Base-by-base conservation (phyloP, 257 asterid species). In the Marsdenia floribunda region DNA sequence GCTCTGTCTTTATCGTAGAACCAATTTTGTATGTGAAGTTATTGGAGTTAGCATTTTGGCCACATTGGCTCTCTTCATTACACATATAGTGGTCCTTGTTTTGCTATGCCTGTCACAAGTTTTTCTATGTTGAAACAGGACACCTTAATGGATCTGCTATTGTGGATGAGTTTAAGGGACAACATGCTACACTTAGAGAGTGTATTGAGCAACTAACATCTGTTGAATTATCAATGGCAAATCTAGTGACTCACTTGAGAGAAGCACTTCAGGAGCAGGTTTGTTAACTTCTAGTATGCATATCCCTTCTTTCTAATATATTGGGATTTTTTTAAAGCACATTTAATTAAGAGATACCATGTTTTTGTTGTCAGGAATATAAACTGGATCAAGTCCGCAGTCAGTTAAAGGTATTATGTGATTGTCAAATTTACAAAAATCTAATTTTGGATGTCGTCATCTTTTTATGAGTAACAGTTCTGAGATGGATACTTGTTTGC, bases 241-340 rank as follows among this genome's bases (percentile, higher is more conserved):
- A 82, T 79, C 93, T 94, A 29, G 93, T 90, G 55, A 81, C 91
- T 73, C 86, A 86, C 68, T 85, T 94, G 82, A 85, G 88, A 21
- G 96, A 92, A 76, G 91, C 92, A 76, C 89, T 94, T 71, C 90
- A 83, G 78, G 99, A 90, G 84, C 97, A 92, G 97, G 97, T 93
- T 77, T 59, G 70, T 79, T 53, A 49, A 64, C 80, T 58, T 67
- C 38, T 16, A n/a, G 70, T 68, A 22, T 37, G 42, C 66, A 19
- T 40, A n/a, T 22, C 21, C 42, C 60, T 64, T 59, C 8, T 57
- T 21, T 66, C 52, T 68, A 50, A 21, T 63, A 0, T 47, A 15
- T 33, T 57, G 53, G 70, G 74, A 6, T 75, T 53, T 76, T 46
- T 37, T 40, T 38, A 61, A 44, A 44, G 49, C 16, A 14, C 18